These are phyloP conservation scores for Erigeron philadelphicus DNA, from an alignment of 140 eudicot genomes.

Conservation along the genomic window DNA sequence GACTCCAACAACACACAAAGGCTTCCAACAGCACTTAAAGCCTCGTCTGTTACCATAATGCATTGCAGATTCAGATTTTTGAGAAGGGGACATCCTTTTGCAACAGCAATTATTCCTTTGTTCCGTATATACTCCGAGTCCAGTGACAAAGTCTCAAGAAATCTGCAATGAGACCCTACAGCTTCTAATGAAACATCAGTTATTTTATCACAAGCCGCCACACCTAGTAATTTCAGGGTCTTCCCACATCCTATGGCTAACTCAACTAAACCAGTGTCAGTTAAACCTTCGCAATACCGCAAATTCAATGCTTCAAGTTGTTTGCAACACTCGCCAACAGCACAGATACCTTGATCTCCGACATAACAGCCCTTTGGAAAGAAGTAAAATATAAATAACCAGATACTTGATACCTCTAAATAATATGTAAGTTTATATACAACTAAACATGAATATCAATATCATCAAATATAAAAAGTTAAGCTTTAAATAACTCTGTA, in stretches of 20 bases:
- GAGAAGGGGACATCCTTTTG: constrained; percentile 61
- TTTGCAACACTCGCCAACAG: constrained; percentile 69
- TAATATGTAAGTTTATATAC: background rate
- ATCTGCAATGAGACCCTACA: constrained; percentile 73
- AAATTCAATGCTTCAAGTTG: constrained; percentile 69
- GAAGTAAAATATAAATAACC: constrained; percentile 1
- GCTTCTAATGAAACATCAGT: constrained; percentile 86
- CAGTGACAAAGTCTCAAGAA: constrained; percentile 58
- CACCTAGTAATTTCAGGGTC: constrained; percentile 70
- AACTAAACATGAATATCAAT: too few species aligned
- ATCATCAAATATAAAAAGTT: too few species aligned
- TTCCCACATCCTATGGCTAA: constrained; percentile 64
- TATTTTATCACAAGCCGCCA: constrained; percentile 86
- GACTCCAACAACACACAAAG: constrained; percentile 62
- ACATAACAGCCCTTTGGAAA: constrained; percentile 70
- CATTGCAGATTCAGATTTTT: constrained; percentile 75
- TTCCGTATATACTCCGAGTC: constrained; percentile 68
- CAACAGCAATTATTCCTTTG: constrained; percentile 72
- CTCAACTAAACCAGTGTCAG: constrained; percentile 64
- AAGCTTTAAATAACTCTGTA: too few species aligned
- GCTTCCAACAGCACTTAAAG: constrained; percentile 60
- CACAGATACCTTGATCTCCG: constrained; percentile 81
- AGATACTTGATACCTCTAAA: background rate
- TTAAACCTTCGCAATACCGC: constrained; percentile 85
- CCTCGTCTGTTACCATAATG: constrained; percentile 69